A percentile compares a stretch with the other conserved stretches of the same genome.
Conservation (phyloP, 176 grass and related monocot species). For the Phoenix roebelenii region DNA sequence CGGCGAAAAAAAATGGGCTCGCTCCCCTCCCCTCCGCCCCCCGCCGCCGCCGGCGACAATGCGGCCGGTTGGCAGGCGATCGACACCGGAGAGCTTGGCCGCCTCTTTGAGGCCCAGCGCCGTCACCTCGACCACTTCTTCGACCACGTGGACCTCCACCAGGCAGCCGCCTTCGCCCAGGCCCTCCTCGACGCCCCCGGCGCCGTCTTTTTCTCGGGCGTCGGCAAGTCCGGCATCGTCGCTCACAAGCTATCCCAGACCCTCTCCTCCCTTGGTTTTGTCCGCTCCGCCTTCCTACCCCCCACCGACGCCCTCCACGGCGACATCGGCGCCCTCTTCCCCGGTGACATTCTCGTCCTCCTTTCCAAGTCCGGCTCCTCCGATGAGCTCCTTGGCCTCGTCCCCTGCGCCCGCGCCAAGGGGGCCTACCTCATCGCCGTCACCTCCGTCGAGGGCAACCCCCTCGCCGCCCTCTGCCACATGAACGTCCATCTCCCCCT, state of each 20-base stretch:
- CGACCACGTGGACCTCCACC: conserved; percentile 52
- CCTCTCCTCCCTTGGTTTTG: conserved; percentile 69
- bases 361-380: conserved; percentile 93
- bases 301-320: conserved; percentile 94
- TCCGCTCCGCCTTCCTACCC: conserved; percentile 56
- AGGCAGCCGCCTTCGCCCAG: conserved; percentile 65
- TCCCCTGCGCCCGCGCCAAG: conserved; percentile 74
- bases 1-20: no score
- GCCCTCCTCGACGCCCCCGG: conserved; percentile 54
- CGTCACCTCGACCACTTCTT: conserved; percentile 75
- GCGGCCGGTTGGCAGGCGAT: conserved; percentile 1
- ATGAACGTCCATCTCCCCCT: conserved; percentile 89
- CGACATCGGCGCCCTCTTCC: conserved; percentile 76
- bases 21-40: no score
- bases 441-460: conserved; percentile 51
- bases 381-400: conserved; percentile 77
- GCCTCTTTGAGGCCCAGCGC: conserved; percentile 54
- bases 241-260: conserved; percentile 76
- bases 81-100: conserved; percentile 33
- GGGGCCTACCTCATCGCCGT: conserved; percentile 63
- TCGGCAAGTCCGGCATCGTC: conserved; percentile 87
- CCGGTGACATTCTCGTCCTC: conserved; percentile 62
- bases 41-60: no score
- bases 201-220: conserved; percentile 85
- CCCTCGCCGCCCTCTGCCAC: conserved; percentile 68